Conservation (phyloP, 2,329 filamentous ascomycete species). For the Hymenoscyphus fraxineus region DNA sequence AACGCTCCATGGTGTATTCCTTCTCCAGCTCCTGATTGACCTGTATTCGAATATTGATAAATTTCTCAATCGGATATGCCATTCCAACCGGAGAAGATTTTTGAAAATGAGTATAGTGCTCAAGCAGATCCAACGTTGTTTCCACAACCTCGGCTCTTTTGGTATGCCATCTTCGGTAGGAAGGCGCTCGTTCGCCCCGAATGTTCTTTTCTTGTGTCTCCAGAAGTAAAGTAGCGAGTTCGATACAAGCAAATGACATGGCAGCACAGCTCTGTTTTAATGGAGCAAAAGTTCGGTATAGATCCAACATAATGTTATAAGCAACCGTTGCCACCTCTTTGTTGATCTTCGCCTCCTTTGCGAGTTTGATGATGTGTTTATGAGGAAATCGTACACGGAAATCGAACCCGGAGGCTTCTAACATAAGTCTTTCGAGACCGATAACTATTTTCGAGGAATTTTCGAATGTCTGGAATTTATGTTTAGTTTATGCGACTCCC, state of each 20-base stretch:
- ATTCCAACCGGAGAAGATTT: conserved; percentile 70
- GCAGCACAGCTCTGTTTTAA: conserved; percentile 86
- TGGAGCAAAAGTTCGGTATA: conserved; percentile 90
- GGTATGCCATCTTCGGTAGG: conserved; percentile 45
- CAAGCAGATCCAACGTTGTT: conserved; percentile 83
- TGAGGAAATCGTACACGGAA: conserved; percentile 88
- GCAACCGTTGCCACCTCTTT: conserved; percentile 62
- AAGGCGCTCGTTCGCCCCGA: conserved; percentile 46
- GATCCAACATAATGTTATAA: conserved; percentile 79
- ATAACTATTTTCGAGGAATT: conserved; percentile 75
- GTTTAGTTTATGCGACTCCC: conserved; percentile 1
- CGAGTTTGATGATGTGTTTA: conserved; percentile 76
- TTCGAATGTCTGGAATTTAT: conserved; percentile 65
- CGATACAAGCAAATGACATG: conserved; percentile 76
- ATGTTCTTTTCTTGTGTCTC: conserved; percentile 51
- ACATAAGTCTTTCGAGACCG: conserved; percentile 84
- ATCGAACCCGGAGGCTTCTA: conserved; percentile 91
- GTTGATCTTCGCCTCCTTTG: conserved; percentile 43
- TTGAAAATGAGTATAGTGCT: conserved; percentile 85
- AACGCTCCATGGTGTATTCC: conserved; percentile 56
- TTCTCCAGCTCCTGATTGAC: conserved; percentile 77
- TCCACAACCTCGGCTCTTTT: conserved; percentile 56
- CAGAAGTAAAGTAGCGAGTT: conserved; percentile 71
- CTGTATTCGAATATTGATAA: conserved; percentile 81
- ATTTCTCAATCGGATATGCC: conserved; percentile 68